phyloP scores from a whole-genome alignment of 78 protist genomes.

The Trichosphaerium sp. region DNA sequence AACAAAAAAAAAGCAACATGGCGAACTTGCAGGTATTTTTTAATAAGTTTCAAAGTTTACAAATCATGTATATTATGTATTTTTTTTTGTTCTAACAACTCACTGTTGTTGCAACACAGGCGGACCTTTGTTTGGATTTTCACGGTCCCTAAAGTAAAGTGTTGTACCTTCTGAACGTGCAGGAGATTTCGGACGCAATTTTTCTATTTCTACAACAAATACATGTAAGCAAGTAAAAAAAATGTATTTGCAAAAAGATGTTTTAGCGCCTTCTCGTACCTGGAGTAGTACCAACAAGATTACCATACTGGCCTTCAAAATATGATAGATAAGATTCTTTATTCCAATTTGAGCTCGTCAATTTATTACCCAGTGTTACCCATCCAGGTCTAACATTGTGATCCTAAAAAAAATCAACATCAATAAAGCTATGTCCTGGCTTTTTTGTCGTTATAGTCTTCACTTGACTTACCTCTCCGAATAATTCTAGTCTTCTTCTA shows the following conservation, averaged over 20 bases:
- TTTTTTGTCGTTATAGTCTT: too few species aligned
- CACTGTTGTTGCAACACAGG: too few species aligned
- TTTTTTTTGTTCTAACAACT: too few species aligned
- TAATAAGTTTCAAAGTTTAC: too few species aligned
- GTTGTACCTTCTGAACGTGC: too few species aligned
- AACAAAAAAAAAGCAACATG: too few species aligned
- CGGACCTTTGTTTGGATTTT: too few species aligned
- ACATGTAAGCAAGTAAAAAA: background rate
- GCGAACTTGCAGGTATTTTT: too few species aligned
- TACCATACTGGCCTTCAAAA: background rate
- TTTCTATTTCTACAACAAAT: background rate
- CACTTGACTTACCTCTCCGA: slow-evolving; percentile 8
- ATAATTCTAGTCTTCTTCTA: slow-evolving; percentile 20
- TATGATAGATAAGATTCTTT: background rate
- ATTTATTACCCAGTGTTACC: slow-evolving; percentile 7
- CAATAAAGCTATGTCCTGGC: background rate
- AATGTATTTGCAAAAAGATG: background rate
- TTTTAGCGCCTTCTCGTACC: too few species aligned
- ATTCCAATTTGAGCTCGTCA: background rate
- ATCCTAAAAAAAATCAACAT: background rate
- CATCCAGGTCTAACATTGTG: slow-evolving; percentile 23
- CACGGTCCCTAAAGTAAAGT: too few species aligned
- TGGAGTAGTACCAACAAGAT: background rate
- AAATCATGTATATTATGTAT: too few species aligned
- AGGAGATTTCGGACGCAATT: background rate